Conservation (phyloP, 1,284 basidiomycete species). For the Psilocybe mexicana region DNA sequence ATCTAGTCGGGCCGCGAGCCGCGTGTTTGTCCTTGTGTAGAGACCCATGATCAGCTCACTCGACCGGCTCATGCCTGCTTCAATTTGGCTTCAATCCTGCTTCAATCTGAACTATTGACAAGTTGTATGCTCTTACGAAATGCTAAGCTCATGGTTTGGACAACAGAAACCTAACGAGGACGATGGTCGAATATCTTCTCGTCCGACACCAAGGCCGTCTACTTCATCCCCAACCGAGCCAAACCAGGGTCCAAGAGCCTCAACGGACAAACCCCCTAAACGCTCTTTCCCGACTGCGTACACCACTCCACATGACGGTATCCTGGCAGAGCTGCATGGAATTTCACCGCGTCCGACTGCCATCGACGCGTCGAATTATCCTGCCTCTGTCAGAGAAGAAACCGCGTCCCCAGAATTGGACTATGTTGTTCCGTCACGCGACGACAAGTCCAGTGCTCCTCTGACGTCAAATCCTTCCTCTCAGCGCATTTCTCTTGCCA, state of each 20-base stretch:
- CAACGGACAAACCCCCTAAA: constrained; percentile 20
- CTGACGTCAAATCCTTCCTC: constrained; percentile 1
- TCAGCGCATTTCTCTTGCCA: constrained; percentile 6
- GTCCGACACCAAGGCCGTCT: constrained; percentile 20
- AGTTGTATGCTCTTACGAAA: constrained; percentile 5
- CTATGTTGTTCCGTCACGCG: constrained; percentile 1
- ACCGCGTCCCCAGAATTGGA: constrained; percentile 16
- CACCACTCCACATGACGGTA: constrained; percentile 63
- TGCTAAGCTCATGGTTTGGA: constrained; percentile 24
- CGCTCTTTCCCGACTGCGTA: constrained; percentile 17
- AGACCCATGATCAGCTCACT: background rate
- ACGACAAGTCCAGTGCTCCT: constrained; percentile 6
- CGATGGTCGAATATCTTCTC: constrained; percentile 13
- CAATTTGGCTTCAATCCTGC: background rate
- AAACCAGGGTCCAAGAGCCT: constrained; percentile 13
- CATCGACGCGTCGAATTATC: constrained; percentile 8
- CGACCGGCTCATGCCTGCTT: background rate
- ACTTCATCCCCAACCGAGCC: constrained; percentile 16
- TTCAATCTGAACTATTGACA: background rate
- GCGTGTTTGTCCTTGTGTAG: background rate
- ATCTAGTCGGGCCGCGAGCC: no score
- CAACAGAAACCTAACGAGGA: constrained; percentile 19
- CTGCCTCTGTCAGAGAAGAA: constrained; percentile 14
- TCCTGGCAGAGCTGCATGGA: constrained; percentile 50
- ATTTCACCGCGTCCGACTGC: constrained; percentile 9